Base-by-base conservation (phyloP, 2,329 filamentous ascomycete species). In the Fusarium cicatricum region DNA sequence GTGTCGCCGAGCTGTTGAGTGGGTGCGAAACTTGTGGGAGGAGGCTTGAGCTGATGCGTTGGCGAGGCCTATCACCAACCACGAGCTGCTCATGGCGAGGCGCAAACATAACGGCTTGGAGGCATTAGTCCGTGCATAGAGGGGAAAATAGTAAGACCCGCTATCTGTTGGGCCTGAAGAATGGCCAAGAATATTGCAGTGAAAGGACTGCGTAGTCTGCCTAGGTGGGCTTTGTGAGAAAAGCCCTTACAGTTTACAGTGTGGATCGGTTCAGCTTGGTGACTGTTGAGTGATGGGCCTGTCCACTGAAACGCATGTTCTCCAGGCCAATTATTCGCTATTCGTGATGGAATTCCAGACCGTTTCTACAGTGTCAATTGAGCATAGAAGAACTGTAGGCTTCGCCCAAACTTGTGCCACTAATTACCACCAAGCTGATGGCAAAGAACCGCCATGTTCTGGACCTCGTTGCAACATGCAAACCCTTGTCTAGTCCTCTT, bases 81-180 rank as follows among this genome's bases (percentile, higher is more conserved):
- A 32, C 9, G 16, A 19, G 17, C 4, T n/a, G 34, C 11, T 23
- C 9, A 26, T n/a, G 23, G 14, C 29, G 21, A 15, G 16, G 19
- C 43, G n/a, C 7, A 31, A 38, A 17, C 29, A 5, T 21, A 19
- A 31, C 23, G 11, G 29, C 43, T 29, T 34, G 43, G 19, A 16
- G 17, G 37, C 50, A 53, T 40, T 12, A 38, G 19, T 17, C 5
- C 23, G 42, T 26, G 31, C 32, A 23, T 36, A 33, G 8, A 52
- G 49, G 41, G 40, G 39, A 34, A 36, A 41, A 34, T 34, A 39
- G 44, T 47, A 26, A 10, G 43, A 37, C 11, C 17, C 43, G 23
- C 16, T 33, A 33, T 46, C 32, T 10, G 33, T 29, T 19, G 21
- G 21, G 21, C 21, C 7, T 29, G 31, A 38, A 47, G 11, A 38